These are phyloP conservation scores for Penicillium lividum DNA, from an alignment of 495 filamentous ascomycete species.

Conservation along the genomic window DNA sequence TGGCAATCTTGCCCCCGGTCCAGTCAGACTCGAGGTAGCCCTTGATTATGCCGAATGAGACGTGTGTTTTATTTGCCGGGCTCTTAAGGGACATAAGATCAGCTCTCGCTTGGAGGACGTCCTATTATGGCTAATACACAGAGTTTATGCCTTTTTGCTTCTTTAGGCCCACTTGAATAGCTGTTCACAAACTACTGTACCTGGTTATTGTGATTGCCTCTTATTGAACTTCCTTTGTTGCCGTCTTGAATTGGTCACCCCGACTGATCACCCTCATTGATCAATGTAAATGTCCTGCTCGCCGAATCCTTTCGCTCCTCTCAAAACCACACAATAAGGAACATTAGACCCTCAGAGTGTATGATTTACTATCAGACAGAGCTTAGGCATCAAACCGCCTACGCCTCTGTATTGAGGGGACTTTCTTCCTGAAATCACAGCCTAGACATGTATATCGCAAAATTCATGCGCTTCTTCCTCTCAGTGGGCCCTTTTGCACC, in stretches of 20 bases:
- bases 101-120: neutral
- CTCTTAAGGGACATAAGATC: neutral
- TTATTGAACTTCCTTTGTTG: neutral
- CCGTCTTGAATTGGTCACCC: neutral
- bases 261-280: no score
- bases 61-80: neutral
- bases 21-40: slow-evolving; percentile 31
- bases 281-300: no score
- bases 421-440: no score
- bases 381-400: no score
- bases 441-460: no score
- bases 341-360: no score
- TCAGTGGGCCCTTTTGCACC: no score
- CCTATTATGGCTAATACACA: neutral
- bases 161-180: neutral
- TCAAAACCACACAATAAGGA: no score
- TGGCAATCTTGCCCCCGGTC: slow-evolving; percentile 34
- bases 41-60: slow-evolving; percentile 34
- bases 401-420: no score
- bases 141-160: neutral
- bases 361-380: no score
- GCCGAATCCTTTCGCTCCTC: no score
- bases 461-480: no score
- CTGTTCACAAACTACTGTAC: neutral
- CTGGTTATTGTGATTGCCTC: neutral